Percentiles rank a stretch among this genome's conserved stretches.
Evolutionary conservation across 2,329 filamentous ascomycete species (phyloP).

Genomic region (Diaporthe citriasiana): DNA sequence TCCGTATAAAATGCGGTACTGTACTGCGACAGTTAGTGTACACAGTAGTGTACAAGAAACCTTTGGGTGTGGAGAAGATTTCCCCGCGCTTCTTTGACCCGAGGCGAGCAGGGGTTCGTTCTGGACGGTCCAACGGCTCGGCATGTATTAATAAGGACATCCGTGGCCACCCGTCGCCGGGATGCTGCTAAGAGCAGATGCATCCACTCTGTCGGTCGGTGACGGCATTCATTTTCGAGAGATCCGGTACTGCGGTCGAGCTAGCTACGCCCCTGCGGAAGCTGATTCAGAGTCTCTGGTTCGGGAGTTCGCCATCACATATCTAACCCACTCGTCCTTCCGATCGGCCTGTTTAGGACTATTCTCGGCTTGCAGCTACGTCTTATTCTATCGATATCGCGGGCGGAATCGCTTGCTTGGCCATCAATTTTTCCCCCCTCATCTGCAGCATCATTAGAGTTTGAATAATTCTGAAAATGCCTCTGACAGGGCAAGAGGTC

Average conservation of each 20-base stretch:
- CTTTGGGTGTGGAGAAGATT: constrained; percentile 26
- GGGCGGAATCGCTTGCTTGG: background rate
- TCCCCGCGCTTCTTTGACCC: constrained; percentile 25
- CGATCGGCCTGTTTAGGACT: background rate
- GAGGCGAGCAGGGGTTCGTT: constrained; percentile 14
- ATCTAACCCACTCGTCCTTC: constrained; percentile 1
- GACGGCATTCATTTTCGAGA: constrained; percentile 36
- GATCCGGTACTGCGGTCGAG: constrained; percentile 22
- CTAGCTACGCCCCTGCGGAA: constrained; percentile 3
- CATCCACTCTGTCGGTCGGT: constrained; percentile 27
- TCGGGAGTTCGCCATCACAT: constrained; percentile 8
- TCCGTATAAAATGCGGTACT: constrained; percentile 11
- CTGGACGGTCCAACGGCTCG: constrained; percentile 40
- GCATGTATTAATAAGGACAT: constrained; percentile 40
- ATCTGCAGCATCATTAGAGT: background rate
- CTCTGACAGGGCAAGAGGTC: constrained; percentile 66
- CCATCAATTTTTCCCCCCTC: background rate
- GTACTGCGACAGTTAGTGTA: background rate
- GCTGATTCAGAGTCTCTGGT: constrained; percentile 12
- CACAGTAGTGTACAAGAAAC: background rate
- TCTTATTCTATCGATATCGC: background rate
- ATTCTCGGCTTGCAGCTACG: background rate
- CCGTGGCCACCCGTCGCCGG: constrained; percentile 17
- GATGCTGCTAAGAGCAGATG: constrained; percentile 15
- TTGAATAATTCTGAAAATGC: constrained; percentile 51